A percentile compares a stretch with the other conserved stretches of the same genome.
Conservation (phyloP, 2,329 filamentous ascomycete genomes). For the Ophiocordyceps robertsii region DNA sequence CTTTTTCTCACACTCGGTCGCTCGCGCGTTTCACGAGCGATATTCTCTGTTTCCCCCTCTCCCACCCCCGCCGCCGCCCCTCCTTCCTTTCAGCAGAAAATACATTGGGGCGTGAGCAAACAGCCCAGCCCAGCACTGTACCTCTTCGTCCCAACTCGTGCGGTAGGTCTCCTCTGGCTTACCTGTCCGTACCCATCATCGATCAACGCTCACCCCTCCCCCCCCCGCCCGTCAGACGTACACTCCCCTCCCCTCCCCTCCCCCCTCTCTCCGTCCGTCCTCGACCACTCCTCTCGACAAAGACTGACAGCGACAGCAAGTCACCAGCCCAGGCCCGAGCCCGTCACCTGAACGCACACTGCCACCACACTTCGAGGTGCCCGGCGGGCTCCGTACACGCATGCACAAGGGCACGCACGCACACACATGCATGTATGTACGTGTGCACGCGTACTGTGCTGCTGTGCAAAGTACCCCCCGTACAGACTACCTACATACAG, state of each 20-base stretch:
- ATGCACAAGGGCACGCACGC: not conserved
- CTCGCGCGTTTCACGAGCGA: not conserved
- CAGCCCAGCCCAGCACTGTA: not conserved
- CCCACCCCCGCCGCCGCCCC: not conserved
- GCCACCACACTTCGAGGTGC: not conserved
- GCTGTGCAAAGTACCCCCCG: not conserved
- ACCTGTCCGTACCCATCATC: not conserved
- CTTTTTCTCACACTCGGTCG: too few species aligned
- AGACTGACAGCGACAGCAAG: not conserved
- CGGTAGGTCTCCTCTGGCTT: not conserved
- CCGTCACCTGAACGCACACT: not conserved
- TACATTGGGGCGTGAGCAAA: not conserved
- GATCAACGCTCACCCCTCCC: not conserved
- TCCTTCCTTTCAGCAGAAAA: not conserved
- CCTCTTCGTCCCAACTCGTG: not conserved
- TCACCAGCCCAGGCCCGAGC: not conserved
- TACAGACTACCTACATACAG: too few species aligned
- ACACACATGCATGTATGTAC: not conserved
- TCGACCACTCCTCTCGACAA: not conserved
- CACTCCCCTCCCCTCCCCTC: constrained; percentile 1
- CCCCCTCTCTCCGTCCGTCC: not conserved
- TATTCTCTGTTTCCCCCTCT: not conserved
- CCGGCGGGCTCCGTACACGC: not conserved
- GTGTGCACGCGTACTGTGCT: not conserved
- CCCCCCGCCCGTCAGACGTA: not conserved